Evolutionary conservation across 1,284 basidiomycete genomes (phyloP).

Genomic region (Boletus smithii): DNA sequence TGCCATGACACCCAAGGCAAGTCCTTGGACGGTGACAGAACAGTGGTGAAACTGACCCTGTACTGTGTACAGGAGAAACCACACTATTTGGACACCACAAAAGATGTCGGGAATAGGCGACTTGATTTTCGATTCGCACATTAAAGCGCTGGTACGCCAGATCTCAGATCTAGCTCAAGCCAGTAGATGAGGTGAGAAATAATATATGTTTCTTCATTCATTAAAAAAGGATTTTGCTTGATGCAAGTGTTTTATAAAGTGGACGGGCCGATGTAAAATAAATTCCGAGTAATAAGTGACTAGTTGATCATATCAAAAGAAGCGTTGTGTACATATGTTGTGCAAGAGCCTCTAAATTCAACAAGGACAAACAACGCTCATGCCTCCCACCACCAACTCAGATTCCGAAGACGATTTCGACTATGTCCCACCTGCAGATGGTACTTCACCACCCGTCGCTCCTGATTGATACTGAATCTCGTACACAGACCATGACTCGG

Average conservation of each 20-base stretch:
- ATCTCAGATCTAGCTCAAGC: neutral
- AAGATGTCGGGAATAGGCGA: constrained; percentile 36
- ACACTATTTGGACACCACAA: constrained; percentile 44
- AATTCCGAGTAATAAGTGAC: too few species aligned
- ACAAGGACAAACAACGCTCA: constrained; percentile 27
- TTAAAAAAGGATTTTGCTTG: too few species aligned
- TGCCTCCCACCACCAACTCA: constrained; percentile 31
- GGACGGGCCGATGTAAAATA: too few species aligned
- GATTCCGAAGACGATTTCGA: constrained; percentile 68
- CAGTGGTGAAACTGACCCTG: neutral
- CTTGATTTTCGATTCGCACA: constrained; percentile 41
- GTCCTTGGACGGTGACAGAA: constrained; percentile 2
- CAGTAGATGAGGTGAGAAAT: too few species aligned
- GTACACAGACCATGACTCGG: constrained; percentile 35
- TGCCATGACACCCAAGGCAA: constrained; percentile 47
- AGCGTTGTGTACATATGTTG: constrained; percentile 10
- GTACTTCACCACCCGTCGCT: constrained; percentile 15
- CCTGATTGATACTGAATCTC: neutral
- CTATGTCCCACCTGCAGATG: constrained; percentile 53
- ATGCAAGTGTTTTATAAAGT: too few species aligned
- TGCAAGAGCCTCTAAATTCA: constrained; percentile 22
- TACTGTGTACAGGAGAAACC: constrained; percentile 34
- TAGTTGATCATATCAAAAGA: too few species aligned
- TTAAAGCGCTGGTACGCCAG: constrained; percentile 15
- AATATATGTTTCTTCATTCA: too few species aligned